Evolutionary conservation across 225 moss, liverwort and hornwort genomes (phyloP).

Genomic region (Bryum argenteum): DNA sequence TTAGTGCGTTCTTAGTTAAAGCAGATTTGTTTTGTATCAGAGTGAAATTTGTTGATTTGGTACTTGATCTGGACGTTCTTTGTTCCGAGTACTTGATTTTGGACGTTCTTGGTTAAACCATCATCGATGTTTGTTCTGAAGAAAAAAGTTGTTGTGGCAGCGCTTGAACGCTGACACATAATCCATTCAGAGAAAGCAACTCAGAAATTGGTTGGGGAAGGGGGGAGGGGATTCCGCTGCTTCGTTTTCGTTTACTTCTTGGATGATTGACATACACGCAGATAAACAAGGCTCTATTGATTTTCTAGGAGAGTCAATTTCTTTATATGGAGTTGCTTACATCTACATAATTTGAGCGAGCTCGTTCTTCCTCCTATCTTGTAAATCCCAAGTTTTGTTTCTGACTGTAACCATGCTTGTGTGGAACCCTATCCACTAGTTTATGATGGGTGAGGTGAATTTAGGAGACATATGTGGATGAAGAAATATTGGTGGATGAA

Average conservation of each 20-base stretch:
- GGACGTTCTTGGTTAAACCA: not conserved
- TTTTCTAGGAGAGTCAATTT: not conserved
- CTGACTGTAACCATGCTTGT: too few relatives aligned
- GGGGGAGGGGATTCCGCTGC: too few relatives aligned
- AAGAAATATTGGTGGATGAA: not conserved
- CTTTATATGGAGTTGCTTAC: not conserved
- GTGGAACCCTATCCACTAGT: too few relatives aligned
- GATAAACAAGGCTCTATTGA: slow-evolving; percentile 3
- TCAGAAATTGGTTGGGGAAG: not conserved
- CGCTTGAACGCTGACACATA: not conserved
- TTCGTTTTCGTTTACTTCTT: not conserved
- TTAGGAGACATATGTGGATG: too few relatives aligned
- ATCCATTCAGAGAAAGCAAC: not conserved
- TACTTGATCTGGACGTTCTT: slow-evolving; percentile 5
- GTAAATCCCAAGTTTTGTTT: too few relatives aligned
- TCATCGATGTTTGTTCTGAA: not conserved
- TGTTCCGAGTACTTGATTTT: not conserved
- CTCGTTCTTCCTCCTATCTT: too few relatives aligned
- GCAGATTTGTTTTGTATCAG: too few relatives aligned
- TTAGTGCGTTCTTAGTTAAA: too few relatives aligned
- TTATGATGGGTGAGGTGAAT: too few relatives aligned
- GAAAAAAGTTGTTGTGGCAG: not conserved
- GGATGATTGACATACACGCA: not conserved
- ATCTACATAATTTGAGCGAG: not conserved
- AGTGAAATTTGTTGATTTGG: too few relatives aligned